These are phyloP conservation scores for Yamadazyma laniorum DNA, from an alignment of 805 yeast species.

Conservation along the genomic window DNA sequence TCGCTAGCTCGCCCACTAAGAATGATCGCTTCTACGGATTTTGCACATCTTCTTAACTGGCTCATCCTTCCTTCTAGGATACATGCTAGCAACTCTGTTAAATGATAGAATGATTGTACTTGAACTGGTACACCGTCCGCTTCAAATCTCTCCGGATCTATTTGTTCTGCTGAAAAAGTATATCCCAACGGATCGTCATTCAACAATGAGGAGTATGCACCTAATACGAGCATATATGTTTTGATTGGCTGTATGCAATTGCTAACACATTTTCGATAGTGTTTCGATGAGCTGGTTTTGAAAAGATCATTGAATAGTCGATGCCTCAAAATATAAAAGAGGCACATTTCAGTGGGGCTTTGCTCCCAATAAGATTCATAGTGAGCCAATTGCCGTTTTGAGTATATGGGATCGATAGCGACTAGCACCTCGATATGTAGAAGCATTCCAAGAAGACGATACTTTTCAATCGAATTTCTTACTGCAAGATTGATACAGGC, in stretches of 20 bases:
- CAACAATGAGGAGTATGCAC: background rate
- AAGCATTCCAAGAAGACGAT: background rate
- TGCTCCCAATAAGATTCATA: constrained; percentile 1
- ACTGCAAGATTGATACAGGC: constrained; percentile 3
- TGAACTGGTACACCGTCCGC: constrained; percentile 1
- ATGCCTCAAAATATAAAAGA: constrained; percentile 1
- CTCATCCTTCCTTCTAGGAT: background rate
- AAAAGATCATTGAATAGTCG: background rate
- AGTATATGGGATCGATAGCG: background rate
- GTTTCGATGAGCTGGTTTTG: background rate
- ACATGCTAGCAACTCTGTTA: background rate
- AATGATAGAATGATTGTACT: background rate
- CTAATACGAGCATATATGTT: background rate
- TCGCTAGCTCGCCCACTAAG: background rate
- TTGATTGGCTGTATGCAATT: background rate
- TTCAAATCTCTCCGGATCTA: constrained; percentile 1
- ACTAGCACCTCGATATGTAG: constrained; percentile 2
- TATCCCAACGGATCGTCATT: background rate
- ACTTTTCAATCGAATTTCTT: constrained; percentile 3
- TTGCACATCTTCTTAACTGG: constrained; percentile 1
- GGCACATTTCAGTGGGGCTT: background rate
- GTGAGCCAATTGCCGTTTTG: background rate
- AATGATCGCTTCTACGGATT: constrained; percentile 1
- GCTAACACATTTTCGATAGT: background rate
- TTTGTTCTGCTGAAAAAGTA: background rate